Evolutionary conservation across 371 early-diverging fungal species (phyloP), one percentile per base, ranked within the genome.

Genomic region (Entomophthora muscae): DNA sequence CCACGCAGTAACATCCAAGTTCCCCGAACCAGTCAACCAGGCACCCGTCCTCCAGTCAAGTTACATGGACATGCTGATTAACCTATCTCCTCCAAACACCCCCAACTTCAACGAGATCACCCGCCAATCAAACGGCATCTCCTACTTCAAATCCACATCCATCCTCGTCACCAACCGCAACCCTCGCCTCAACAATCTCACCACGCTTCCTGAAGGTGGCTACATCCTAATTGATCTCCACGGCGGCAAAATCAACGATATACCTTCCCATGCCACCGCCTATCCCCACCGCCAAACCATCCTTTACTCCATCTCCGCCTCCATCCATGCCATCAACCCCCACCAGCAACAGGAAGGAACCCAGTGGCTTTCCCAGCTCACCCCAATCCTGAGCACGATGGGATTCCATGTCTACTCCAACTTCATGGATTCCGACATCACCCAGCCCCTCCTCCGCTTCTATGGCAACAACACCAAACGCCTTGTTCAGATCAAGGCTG

Each of bases 381-480:
- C 21, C 21, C 3, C 3, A n/a, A 2, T 5, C 23, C 26, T n/a
- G 26, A 53, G n/a, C 23, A 53, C 3, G n/a, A 53, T 3, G 54
- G n/a, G 5, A 53, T 53, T 3, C n/a, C 3, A 23, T n/a, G 3
- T 26, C 26, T 53, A 53, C 54, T 53, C 26, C 54, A 53, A 53
- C 54, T 10, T 23, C 54, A 3, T 53, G 3, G 3, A 3, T n/a
- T 53, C 54, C n/a, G 58, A 57, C 26, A 26, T 27, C 27, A 55
- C 12, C 7, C 17, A 7, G 10, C 7, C 7, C 7, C 26, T 29
- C 24, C 3, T 3, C 29, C 2, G 12, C 29, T 57, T 28, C 31
- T 57, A 57, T 56, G 78, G 80, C n/a, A 32, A 57, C 17, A 69
- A 78, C 53, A 78, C 77, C 61, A 53, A 63, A 22, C 64, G 70